phyloP scores from a whole-genome alignment of 345 rosid genomes.

The Citrus unshiu region DNA sequence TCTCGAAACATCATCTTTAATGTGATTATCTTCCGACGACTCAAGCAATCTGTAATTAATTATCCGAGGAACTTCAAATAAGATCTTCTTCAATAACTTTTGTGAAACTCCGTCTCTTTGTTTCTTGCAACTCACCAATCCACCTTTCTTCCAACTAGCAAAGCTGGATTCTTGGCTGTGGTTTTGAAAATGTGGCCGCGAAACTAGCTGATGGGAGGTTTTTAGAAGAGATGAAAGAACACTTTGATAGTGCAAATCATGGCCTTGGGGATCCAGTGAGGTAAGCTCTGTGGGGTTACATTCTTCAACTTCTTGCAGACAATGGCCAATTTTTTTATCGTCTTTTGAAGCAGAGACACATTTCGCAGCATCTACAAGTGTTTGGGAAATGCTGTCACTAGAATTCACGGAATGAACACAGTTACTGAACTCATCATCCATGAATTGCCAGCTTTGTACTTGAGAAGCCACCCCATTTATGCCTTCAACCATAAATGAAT shows the following conservation, averaged over 20 bases:
- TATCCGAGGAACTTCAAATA: constrained; percentile 71
- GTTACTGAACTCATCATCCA: constrained; percentile 68
- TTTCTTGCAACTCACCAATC: constrained; percentile 16
- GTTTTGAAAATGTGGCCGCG: constrained; percentile 46
- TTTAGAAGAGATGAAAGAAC: constrained; percentile 62
- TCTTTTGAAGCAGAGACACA: constrained; percentile 29
- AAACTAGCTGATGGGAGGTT: constrained; percentile 53
- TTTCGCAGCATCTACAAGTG: constrained; percentile 46
- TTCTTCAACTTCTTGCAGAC: constrained; percentile 40
- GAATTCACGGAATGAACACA: constrained; percentile 58
- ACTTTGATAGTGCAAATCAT: constrained; percentile 59
- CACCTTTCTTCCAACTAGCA: constrained; percentile 49
- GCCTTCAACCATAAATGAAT: constrained; percentile 54
- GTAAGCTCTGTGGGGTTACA: constrained; percentile 31
- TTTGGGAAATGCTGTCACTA: constrained; percentile 70
- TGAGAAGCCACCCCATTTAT: constrained; percentile 60
- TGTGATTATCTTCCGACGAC: constrained; percentile 31
- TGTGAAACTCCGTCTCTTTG: constrained; percentile 37
- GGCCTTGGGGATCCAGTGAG: constrained; percentile 27
- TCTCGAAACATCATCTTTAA: constrained; percentile 33
- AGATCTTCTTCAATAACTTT: constrained; percentile 63
- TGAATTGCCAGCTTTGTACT: constrained; percentile 63
- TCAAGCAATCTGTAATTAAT: constrained; percentile 32
- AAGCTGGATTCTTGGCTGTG: constrained; percentile 58
- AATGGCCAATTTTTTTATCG: constrained; percentile 25